Evolutionary conservation across 805 yeast genomes (phyloP).

Genomic region (Clavispora asparagi): DNA sequence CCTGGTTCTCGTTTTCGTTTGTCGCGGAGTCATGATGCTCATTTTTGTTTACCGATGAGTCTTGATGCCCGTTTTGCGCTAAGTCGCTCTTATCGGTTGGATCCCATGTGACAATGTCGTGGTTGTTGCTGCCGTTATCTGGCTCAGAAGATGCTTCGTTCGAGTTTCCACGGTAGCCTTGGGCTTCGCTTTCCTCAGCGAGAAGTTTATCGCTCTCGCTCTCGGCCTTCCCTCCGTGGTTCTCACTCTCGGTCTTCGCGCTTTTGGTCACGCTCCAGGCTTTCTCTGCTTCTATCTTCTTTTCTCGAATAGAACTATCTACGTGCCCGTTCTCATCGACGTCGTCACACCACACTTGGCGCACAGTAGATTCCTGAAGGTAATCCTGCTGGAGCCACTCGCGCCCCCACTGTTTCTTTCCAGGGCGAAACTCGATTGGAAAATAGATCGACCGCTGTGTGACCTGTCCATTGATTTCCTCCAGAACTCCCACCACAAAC

Average conservation of each 20-base stretch:
- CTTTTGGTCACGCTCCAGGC: background rate
- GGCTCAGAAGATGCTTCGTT: too few relatives aligned
- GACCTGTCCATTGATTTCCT: conserved; percentile 10
- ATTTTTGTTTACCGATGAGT: too few relatives aligned
- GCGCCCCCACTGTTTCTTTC: conserved; percentile 20
- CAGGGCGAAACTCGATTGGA: conserved; percentile 26
- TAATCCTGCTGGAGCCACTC: conserved; percentile 26
- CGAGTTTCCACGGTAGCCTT: too few relatives aligned
- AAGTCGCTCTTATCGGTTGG: background rate
- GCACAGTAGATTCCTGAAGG: conserved; percentile 21
- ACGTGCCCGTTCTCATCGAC: background rate
- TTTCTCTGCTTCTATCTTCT: background rate
- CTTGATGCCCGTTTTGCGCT: too few relatives aligned
- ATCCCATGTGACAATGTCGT: background rate
- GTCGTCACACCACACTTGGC: conserved; percentile 22
- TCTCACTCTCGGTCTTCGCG: background rate
- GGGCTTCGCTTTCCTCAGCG: too few relatives aligned
- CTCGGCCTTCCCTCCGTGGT: too few relatives aligned
- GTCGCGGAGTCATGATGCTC: too few relatives aligned
- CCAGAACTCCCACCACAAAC: conserved; percentile 30
- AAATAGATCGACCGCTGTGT: conserved; percentile 26
- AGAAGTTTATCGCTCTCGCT: background rate
- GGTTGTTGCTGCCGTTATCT: background rate
- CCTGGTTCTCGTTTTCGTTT: too few relatives aligned
- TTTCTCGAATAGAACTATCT: background rate